A percentile compares a stretch with the other conserved stretches of the same genome.
Evolutionary conservation across 2,329 filamentous ascomycete species (phyloP).

Genomic region (Pseudocercospora macadamiae): DNA sequence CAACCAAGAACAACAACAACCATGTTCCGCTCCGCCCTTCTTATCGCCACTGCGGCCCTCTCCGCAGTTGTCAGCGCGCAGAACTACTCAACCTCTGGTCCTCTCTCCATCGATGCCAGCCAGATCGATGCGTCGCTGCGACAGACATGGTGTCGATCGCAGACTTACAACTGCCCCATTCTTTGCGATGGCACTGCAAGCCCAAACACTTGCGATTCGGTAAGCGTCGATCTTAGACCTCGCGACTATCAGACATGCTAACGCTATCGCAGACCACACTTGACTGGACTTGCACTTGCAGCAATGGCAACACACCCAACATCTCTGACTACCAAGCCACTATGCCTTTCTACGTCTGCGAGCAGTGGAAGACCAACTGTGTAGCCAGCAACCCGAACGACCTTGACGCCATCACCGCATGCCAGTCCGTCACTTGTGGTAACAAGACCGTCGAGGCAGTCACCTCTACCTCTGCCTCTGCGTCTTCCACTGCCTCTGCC

Average conservation of each 20-base stretch:
- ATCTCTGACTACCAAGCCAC: constrained; percentile 60
- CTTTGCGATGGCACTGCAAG: constrained; percentile 57
- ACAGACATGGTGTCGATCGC: constrained; percentile 59
- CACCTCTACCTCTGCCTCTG: constrained; percentile 34
- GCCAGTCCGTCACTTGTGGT: constrained; percentile 58
- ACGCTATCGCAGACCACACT: constrained; percentile 45
- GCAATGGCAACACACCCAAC: constrained; percentile 58
- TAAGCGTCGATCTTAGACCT: constrained; percentile 38
- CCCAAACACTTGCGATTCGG: constrained; percentile 59
- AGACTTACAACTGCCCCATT: constrained; percentile 62
- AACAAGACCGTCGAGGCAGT: constrained; percentile 48
- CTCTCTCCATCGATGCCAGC: constrained; percentile 47
- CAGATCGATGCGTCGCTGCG: constrained; percentile 42
- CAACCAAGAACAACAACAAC: constrained; percentile 28
- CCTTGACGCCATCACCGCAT: constrained; percentile 44
- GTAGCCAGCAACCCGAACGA: constrained; percentile 44
- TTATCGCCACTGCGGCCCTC: constrained; percentile 52
- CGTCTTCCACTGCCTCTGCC: constrained; percentile 31
- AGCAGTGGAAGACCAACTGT: constrained; percentile 52
- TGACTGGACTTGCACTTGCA: constrained; percentile 61
- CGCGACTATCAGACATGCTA: background rate
- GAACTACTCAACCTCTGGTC: constrained; percentile 41
- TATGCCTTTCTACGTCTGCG: constrained; percentile 64
- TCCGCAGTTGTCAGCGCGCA: constrained; percentile 51
- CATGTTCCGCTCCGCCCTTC: constrained; percentile 53